Conservation (phyloP, 495 filamentous ascomycete species). For the Annulohypoxylon nitens region DNA sequence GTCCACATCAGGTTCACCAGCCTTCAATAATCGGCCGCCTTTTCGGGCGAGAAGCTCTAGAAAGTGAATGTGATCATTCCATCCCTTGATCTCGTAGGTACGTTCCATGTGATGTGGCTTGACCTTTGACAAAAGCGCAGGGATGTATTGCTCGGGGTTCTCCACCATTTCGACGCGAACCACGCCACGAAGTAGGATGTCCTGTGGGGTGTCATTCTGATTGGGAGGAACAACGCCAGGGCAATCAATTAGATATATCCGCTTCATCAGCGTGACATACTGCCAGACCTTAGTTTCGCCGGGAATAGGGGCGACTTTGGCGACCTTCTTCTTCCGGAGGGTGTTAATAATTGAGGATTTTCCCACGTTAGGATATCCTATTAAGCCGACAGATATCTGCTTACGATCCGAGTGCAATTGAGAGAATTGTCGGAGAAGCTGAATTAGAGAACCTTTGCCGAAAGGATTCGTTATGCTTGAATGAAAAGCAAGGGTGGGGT, state of each 20-base stretch:
- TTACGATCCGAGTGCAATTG: conserved; percentile 90
- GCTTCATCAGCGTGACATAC: conserved; percentile 95
- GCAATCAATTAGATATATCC: conserved; percentile 97
- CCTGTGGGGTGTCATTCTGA: conserved; percentile 80
- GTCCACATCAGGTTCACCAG: conserved; percentile 92
- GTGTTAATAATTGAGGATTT: conserved; percentile 96
- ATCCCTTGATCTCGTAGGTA: conserved; percentile 88
- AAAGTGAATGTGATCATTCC: conserved; percentile 80
- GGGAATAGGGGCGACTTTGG: conserved; percentile 94
- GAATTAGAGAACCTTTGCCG: conserved; percentile 80
- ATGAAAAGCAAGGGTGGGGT: conserved; percentile 94
- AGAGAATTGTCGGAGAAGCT: conserved; percentile 91
- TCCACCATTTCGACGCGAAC: conserved; percentile 95
- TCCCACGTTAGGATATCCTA: conserved; percentile 89
- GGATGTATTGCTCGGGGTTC: conserved; percentile 94
- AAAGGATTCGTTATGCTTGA: conserved; percentile 93
- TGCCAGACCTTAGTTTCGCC: conserved; percentile 98
- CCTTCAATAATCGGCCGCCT: conserved; percentile 84
- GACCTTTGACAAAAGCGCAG: conserved; percentile 81
- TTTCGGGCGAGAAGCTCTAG: conserved; percentile 90
- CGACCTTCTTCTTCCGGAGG: conserved; percentile 89
- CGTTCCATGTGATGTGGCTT: conserved; percentile 90
- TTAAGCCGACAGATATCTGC: conserved; percentile 88
- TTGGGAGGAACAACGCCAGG: conserved; percentile 95
- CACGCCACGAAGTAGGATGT: conserved; percentile 92